A percentile compares a stretch with the other conserved stretches of the same genome.
Evolutionary conservation across 768 basidiomycete genomes (phyloP).

Genomic region (Crepidotus variabilis): DNA sequence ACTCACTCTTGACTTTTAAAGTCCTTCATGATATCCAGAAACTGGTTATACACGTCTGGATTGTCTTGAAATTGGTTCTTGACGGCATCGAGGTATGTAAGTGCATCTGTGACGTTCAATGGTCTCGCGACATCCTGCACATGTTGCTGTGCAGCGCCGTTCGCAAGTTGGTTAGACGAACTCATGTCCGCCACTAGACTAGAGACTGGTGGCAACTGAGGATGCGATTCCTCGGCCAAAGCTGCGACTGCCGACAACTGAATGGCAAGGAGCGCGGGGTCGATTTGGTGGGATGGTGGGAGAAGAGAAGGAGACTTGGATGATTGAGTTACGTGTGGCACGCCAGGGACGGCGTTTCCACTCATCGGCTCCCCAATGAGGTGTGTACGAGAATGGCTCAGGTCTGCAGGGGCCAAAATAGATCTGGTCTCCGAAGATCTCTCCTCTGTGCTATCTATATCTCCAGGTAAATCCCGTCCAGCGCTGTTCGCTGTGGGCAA

Average conservation of each 20-base stretch:
- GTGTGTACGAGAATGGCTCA: conserved; percentile 12
- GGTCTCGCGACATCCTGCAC: conserved; percentile 50
- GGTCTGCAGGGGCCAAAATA: conserved; percentile 28
- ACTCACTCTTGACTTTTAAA: conserved; percentile 93
- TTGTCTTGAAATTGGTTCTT: conserved; percentile 87
- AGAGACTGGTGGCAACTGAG: conserved; percentile 7
- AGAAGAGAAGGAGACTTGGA: conserved; percentile 12
- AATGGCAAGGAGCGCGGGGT: conserved; percentile 16
- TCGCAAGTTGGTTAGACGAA: conserved; percentile 27
- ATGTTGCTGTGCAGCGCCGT: conserved; percentile 38
- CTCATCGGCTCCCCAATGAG: conserved; percentile 16
- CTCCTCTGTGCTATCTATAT: not conserved
- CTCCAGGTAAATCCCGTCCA: not conserved
- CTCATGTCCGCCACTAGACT: conserved; percentile 14
- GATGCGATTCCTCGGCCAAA: not conserved
- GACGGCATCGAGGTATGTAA: conserved; percentile 92
- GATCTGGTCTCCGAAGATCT: conserved; percentile 27
- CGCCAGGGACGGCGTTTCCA: conserved; percentile 13
- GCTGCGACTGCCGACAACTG: not conserved
- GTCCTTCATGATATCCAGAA: conserved; percentile 98
- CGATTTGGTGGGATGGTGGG: conserved; percentile 16
- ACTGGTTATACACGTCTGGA: conserved; percentile 93
- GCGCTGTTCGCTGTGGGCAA: not conserved
- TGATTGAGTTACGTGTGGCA: conserved; percentile 13
- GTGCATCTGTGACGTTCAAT: conserved; percentile 89